Percentiles rank a stretch among this genome's conserved stretches.
Conservation (phyloP, 202 grass and related monocot genomes). For the Digitaria exilis region DNA sequence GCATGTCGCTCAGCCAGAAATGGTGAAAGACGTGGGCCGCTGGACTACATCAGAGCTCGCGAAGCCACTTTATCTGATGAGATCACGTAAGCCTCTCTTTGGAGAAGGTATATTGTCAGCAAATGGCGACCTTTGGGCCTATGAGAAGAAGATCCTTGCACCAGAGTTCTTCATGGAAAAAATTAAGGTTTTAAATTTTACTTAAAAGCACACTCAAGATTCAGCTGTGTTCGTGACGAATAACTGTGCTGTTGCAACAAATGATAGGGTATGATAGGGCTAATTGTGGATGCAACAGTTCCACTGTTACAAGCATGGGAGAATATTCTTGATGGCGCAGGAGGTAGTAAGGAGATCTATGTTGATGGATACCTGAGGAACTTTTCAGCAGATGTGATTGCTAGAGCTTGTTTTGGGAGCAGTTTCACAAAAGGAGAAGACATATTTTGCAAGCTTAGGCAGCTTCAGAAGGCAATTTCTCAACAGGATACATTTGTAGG, state of each 20-base stretch:
- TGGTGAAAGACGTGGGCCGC: slow-evolving; percentile 54
- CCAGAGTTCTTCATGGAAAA: slow-evolving; percentile 65
- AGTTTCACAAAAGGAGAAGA: slow-evolving; percentile 58
- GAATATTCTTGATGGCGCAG: slow-evolving; percentile 35
- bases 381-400: slow-evolving; percentile 73
- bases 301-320: slow-evolving; percentile 53
- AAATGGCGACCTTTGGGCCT: slow-evolving; percentile 58
- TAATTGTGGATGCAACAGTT: slow-evolving; percentile 50
- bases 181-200: slow-evolving; percentile 47
- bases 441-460: slow-evolving; percentile 40
- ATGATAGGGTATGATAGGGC: slow-evolving; percentile 58
- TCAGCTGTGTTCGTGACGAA: neutral
- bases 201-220: neutral
- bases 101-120: slow-evolving; percentile 52
- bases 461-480: neutral
- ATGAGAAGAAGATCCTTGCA: slow-evolving; percentile 61
- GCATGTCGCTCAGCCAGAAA: slow-evolving; percentile 51
- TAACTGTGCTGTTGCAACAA: neutral
- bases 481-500: neutral
- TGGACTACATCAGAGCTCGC: slow-evolving; percentile 52
- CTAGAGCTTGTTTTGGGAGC: slow-evolving; percentile 63
- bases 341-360: slow-evolving; percentile 52
- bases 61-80: slow-evolving; percentile 55
- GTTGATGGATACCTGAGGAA: slow-evolving; percentile 56
- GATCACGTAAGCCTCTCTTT: slow-evolving; percentile 46